Evolutionary conservation across 2,329 filamentous ascomycete genomes (phyloP).

Genomic region (Aspergillus brunneoviolaceus): DNA sequence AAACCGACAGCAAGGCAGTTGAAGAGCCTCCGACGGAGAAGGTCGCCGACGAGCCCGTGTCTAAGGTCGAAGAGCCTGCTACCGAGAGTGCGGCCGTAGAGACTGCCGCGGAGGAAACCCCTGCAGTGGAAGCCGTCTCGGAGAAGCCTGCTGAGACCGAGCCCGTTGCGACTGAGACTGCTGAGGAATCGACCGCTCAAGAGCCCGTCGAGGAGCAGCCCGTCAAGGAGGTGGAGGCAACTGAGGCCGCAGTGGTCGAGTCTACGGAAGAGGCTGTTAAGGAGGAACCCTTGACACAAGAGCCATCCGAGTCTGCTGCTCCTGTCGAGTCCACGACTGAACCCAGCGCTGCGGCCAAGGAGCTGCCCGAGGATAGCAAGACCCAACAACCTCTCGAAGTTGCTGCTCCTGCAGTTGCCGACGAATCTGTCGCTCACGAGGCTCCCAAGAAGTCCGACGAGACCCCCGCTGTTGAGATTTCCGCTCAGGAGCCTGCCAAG

Average conservation of each 20-base stretch:
- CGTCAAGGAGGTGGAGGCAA: neutral
- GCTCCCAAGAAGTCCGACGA: neutral
- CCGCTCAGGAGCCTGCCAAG: constrained; percentile 1
- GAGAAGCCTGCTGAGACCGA: neutral
- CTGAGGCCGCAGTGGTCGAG: constrained; percentile 9
- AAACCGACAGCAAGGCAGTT: constrained; percentile 3
- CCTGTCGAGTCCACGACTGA: neutral
- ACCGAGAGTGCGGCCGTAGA: constrained; percentile 9
- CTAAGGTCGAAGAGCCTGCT: constrained; percentile 7
- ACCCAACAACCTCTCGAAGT: neutral
- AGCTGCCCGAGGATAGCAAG: constrained; percentile 1
- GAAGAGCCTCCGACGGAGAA: constrained; percentile 11
- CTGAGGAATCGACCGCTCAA: constrained; percentile 8
- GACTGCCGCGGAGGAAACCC: neutral
- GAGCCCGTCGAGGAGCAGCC: constrained; percentile 2
- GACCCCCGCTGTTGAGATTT: neutral
- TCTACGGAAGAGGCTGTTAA: neutral
- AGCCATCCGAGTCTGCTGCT: neutral
- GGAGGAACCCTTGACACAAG: neutral
- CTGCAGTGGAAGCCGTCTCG: neutral
- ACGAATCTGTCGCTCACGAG: constrained; percentile 1
- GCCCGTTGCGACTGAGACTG: neutral
- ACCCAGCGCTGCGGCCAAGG: neutral
- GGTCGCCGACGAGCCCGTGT: neutral
- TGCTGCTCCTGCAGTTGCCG: neutral